Evolutionary conservation across 2,329 filamentous ascomycete species (phyloP), one percentile per base, ranked within the genome.

Genomic region (Sarocladium oryzae): DNA sequence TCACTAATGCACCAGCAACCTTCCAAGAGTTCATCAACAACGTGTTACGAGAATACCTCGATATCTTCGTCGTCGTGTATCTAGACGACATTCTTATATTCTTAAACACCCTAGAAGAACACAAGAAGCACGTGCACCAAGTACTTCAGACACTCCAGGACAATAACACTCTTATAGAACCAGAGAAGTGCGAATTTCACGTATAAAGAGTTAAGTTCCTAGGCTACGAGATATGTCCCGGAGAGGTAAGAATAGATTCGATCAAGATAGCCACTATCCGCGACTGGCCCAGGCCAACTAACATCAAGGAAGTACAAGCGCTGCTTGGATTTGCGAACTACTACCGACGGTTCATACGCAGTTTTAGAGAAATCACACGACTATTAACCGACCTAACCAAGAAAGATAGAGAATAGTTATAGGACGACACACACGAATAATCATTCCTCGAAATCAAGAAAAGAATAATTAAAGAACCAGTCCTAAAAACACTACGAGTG

Each of bases 1-100:
- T 65, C 45, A 58, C 46, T 41, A 63, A 63, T 41, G 50, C 41
- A 3, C 49, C 45, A 35, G 46, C 45, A 4, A 54, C 36, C n/a
- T 60, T 59, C 38, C 51, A 61, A 33, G 20, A 23, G 13, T 58
- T 40, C 30, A 46, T 33, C 30, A 35, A 50, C 11, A 20, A 33
- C 20, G 49, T 52, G 8, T 41, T 49, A 18, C 28, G 46, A 52
- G 36, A 50, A 41, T 49, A 49, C 38, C 21, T 48, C 30, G 28
- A 52, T 40, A 49, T 15, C 21, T 38, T 26, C 41, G 46, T 49
- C 33, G 49, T 49, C 26, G 49, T 30, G 18, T 49, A 49, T 28
- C 40, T 59, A 41, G 30, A 37, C 20, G 16, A 50, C 18, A 50
- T 50, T 9, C 46, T 50, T 50, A 50, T 50, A 23, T 50, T 50